These are phyloP conservation scores for Paramecium pentaurelia DNA, from an alignment of 73 alveolate genomes.

Conservation along the genomic window DNA sequence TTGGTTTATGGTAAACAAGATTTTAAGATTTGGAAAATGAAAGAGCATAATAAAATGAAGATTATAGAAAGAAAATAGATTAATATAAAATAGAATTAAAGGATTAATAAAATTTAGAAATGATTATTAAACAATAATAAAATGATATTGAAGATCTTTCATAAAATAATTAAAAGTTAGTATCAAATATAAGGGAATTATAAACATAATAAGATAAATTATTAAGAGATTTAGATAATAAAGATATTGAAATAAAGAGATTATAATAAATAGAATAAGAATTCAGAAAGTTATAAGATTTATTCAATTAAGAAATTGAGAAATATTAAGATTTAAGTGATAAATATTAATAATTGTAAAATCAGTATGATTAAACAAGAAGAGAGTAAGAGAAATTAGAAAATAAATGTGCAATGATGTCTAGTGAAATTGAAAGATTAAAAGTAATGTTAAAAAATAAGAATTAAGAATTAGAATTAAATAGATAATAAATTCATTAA, in stretches of 20 bases:
- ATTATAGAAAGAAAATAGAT: background rate
- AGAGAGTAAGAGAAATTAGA: conserved; percentile 8
- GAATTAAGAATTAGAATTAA: background rate
- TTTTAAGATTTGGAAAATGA: background rate
- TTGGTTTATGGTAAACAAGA: background rate
- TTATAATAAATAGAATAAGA: background rate
- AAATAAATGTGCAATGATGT: background rate
- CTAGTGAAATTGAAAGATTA: conserved; percentile 38
- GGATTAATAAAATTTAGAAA: background rate
- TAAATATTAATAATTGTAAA: background rate
- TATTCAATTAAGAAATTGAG: background rate
- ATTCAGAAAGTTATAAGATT: background rate
- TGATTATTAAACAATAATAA: background rate
- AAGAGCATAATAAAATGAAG: background rate
- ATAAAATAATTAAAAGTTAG: background rate
- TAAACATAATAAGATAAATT: background rate
- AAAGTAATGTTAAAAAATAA: background rate
- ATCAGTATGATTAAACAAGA: background rate
- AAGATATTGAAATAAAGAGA: conserved; percentile 31
- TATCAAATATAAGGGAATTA: background rate
- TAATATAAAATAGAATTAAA: background rate
- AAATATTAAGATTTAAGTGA: conserved; percentile 29
- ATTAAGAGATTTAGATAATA: background rate
- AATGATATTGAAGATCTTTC: background rate
- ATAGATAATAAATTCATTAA: background rate